A percentile compares a stretch with the other conserved stretches of the same genome.
Evolutionary conservation across 139 green algal species (phyloP).

Genomic region (Limnomonas spitsbergensis): DNA sequence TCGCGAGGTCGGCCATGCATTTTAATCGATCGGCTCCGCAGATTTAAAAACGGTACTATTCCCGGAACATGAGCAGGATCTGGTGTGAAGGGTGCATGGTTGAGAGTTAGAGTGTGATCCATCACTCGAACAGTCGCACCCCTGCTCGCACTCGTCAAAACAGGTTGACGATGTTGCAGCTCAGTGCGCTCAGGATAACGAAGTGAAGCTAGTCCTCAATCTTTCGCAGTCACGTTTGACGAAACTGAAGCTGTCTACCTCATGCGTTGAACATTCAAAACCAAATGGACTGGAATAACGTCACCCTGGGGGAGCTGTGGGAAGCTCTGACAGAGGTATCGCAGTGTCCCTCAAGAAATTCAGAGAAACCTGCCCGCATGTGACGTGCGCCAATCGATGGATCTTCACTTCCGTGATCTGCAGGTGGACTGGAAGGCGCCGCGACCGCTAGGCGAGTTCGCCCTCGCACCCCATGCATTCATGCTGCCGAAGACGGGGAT

Average conservation of each 20-base stretch:
- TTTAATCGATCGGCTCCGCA: not conserved
- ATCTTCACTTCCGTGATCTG: not conserved
- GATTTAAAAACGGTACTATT: not conserved
- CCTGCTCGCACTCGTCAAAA: too few relatives aligned
- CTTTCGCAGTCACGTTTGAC: too few relatives aligned
- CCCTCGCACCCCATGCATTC: not conserved
- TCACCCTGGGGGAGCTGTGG: slow-evolving; percentile 12
- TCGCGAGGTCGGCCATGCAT: slow-evolving; percentile 66
- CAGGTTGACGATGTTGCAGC: too few relatives aligned
- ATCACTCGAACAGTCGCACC: too few relatives aligned
- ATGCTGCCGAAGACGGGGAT: not conserved
- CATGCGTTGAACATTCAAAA: not conserved
- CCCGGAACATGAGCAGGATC: not conserved
- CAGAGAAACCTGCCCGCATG: not conserved
- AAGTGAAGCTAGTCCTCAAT: too few relatives aligned
- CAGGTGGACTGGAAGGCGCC: slow-evolving; percentile 10
- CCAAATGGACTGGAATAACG: slow-evolving; percentile 24
- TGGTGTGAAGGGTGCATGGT: not conserved
- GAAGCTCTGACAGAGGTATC: slow-evolving; percentile 17
- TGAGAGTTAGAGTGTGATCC: not conserved
- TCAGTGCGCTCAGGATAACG: too few relatives aligned
- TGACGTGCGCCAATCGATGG: not conserved
- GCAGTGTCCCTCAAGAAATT: not conserved
- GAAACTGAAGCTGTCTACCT: too few relatives aligned
- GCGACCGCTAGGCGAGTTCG: not conserved